A percentile compares a stretch with the other conserved stretches of the same genome.
Conservation (phyloP, 1,284 basidiomycete species). For the Rhodofomes roseus region DNA sequence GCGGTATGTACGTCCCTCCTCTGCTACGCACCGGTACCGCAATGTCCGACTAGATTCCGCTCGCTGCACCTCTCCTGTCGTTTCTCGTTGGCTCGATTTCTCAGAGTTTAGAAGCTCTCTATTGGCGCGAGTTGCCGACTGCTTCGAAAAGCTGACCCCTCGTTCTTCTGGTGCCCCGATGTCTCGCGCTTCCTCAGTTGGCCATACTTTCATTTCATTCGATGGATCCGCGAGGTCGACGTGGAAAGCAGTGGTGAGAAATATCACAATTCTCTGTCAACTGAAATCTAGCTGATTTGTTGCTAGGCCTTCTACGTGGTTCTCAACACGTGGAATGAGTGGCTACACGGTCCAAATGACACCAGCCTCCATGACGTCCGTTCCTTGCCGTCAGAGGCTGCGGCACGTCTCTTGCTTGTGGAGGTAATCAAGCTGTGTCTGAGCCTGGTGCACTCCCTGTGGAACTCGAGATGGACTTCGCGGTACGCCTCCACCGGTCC, state of each 20-base stretch:
- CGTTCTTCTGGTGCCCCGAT: too few relatives aligned
- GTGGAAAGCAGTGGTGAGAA: not conserved
- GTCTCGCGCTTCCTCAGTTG: too few relatives aligned
- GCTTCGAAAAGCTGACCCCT: too few relatives aligned
- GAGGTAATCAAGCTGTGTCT: slow-evolving; percentile 6
- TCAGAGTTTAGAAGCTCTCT: not conserved
- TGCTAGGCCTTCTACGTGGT: not conserved
- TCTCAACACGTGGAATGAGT: not conserved
- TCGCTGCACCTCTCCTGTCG: not conserved
- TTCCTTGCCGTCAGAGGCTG: not conserved
- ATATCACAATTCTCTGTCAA: not conserved
- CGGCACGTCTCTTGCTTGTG: not conserved
- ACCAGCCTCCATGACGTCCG: not conserved
- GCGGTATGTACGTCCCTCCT: too few relatives aligned
- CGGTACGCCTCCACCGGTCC: not conserved
- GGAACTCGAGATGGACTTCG: not conserved
- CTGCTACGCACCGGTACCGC: not conserved
- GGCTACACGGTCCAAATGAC: not conserved
- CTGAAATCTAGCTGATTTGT: not conserved
- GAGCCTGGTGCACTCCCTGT: slow-evolving; percentile 5
- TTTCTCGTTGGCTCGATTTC: not conserved
- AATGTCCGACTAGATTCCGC: not conserved
- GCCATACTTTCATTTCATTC: not conserved
- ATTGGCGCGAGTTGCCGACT: not conserved
- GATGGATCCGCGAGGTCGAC: not conserved